A percentile compares a stretch with the other conserved stretches of the same genome.
These are phyloP conservation scores for Epicoccum sorghinum DNA, from an alignment of 2,329 filamentous ascomycete species.

Conservation along the genomic window DNA sequence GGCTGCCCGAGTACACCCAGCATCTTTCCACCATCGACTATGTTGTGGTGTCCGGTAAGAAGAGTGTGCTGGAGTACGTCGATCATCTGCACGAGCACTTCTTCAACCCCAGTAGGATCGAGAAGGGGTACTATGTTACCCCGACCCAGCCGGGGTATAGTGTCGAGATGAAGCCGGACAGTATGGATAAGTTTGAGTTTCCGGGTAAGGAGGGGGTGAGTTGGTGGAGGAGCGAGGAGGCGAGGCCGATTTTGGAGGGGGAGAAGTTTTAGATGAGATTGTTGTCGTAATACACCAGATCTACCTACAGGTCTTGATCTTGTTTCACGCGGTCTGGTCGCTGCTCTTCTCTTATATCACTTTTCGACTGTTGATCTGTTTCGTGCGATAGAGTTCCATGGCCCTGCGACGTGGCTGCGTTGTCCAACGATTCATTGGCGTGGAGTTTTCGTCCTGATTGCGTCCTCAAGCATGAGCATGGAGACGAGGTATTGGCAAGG, in stretches of 20 bases:
- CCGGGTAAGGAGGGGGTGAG: conserved; percentile 74
- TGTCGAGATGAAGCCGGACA: conserved; percentile 90
- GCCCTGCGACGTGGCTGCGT: too few relatives aligned
- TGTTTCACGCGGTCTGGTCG: too few relatives aligned
- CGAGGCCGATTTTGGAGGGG: conserved; percentile 73
- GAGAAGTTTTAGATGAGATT: conserved; percentile 47
- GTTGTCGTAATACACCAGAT: too few relatives aligned
- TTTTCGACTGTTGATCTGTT: too few relatives aligned
- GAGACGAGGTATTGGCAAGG: too few relatives aligned
- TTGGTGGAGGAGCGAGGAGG: conserved; percentile 85
- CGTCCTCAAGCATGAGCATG: too few relatives aligned
- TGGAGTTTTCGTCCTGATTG: too few relatives aligned
- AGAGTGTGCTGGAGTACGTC: conserved; percentile 85
- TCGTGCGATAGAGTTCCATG: too few relatives aligned
- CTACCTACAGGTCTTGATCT: too few relatives aligned
- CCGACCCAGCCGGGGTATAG: conserved; percentile 84
- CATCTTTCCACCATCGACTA: conserved; percentile 93
- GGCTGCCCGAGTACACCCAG: conserved; percentile 91
- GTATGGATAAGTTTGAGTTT: conserved; percentile 80
- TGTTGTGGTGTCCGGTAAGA: conserved; percentile 81
- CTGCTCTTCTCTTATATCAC: too few relatives aligned
- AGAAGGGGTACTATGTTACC: conserved; percentile 86
- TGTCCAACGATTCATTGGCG: too few relatives aligned
- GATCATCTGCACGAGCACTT: conserved; percentile 96
- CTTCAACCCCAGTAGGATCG: conserved; percentile 77